phyloP scores from a whole-genome alignment of 2,329 filamentous ascomycete species.

The Sporothrix brasiliensis region DNA sequence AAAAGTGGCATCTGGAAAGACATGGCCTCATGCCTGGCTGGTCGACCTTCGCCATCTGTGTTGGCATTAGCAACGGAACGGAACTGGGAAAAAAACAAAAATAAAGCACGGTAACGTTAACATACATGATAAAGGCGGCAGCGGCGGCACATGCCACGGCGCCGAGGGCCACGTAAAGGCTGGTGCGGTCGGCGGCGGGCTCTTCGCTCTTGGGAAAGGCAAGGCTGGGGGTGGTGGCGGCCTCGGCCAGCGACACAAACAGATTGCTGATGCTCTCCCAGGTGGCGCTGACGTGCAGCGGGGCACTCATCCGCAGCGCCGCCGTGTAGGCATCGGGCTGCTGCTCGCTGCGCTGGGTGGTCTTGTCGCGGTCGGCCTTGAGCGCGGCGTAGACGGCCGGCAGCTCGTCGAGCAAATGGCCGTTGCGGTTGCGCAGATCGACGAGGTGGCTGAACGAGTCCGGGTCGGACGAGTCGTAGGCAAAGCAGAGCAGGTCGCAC shows the following conservation, averaged over 20 bases:
- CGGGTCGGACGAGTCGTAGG: constrained; percentile 95
- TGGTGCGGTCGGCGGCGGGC: constrained; percentile 78
- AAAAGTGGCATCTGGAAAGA: not conserved
- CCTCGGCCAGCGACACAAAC: constrained; percentile 88
- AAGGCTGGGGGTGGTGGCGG: constrained; percentile 83
- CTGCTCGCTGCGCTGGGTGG: constrained; percentile 86
- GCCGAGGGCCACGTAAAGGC: constrained; percentile 81
- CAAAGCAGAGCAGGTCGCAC: constrained; percentile 92
- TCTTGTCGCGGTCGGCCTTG: constrained; percentile 95
- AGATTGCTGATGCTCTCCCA: constrained; percentile 94
- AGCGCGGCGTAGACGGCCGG: constrained; percentile 90
- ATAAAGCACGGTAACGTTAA: constrained; percentile 30
- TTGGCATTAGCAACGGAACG: not conserved
- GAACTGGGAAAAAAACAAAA: too few relatives aligned
- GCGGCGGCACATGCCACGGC: constrained; percentile 67
- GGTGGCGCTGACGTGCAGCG: constrained; percentile 89
- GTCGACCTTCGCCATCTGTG: constrained; percentile 36
- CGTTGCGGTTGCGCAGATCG: constrained; percentile 66
- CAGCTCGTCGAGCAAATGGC: constrained; percentile 73
- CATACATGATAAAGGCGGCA: constrained; percentile 71
- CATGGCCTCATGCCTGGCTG: constrained; percentile 24
- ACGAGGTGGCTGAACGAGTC: constrained; percentile 95
- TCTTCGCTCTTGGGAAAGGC: constrained; percentile 91
- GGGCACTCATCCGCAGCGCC: constrained; percentile 81
- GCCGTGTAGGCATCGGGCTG: constrained; percentile 93